phyloP scores from a whole-genome alignment of 805 yeast genomes.

The Kazachstania martiniae region DNA sequence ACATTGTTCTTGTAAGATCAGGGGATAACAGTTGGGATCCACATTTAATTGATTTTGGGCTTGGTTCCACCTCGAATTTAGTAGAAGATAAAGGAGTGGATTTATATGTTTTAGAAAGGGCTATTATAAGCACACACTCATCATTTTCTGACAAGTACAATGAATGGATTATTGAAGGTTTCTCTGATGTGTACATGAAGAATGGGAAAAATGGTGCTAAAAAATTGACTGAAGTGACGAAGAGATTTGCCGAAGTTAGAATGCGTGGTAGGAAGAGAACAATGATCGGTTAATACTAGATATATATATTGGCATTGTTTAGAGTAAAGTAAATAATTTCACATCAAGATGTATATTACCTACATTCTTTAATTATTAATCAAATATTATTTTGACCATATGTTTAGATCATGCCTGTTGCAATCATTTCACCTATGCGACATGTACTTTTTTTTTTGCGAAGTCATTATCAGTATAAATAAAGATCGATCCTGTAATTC shows the following conservation, averaged over 20 bases:
- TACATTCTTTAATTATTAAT: no score
- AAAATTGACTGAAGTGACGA: slow-evolving; percentile 40
- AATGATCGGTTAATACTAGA: slow-evolving; percentile 86
- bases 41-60: slow-evolving; percentile 80
- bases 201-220: slow-evolving; percentile 29
- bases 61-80: slow-evolving; percentile 62
- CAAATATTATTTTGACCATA: no score
- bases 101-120: slow-evolving; percentile 85
- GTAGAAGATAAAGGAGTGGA: slow-evolving; percentile 97
- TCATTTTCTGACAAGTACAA: slow-evolving; percentile 52
- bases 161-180: slow-evolving; percentile 65
- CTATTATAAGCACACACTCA: slow-evolving; percentile 85
- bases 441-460: no score
- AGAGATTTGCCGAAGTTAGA: slow-evolving; percentile 72
- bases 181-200: slow-evolving; percentile 31
- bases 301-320: no score
- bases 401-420: no score
- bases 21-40: slow-evolving; percentile 31
- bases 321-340: no score
- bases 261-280: slow-evolving; percentile 91
- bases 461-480: no score
- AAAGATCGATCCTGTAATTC: no score
- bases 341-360: no score
- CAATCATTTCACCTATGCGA: no score
- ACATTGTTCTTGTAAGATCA: slow-evolving; percentile 45